Base-by-base conservation (phyloP, 257 asterid genomes). In the Handroanthus guayacan region DNA sequence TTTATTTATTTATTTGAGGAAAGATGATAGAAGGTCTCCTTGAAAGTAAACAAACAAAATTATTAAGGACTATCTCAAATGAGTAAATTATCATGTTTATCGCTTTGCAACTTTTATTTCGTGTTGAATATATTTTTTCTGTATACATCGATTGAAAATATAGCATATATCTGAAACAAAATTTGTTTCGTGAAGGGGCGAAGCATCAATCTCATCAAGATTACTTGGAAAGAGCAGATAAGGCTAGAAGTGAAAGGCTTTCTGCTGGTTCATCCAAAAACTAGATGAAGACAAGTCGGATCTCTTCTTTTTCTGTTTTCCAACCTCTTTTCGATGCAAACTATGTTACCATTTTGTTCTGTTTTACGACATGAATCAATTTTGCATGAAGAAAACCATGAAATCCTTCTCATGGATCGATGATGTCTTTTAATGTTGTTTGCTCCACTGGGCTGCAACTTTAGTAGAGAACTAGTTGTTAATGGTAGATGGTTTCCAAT, bases 181-280 rank as follows among this genome's bases (percentile, higher is more conserved):
- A 1, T 72, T 52, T 55, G 44, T 18, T 50, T 31, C 56, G 52
- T 70, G 50, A 67, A 89, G 98, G 86, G 37, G 74, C 96, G 34
- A 93, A 85, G 84, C 98, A 91, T 44, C 95, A 75, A 76, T 93
- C 98, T 70, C 98, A 93, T 81, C 98, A 89, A 82, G 95, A 93
- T 85, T 93, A 93, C 86, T 37, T 91, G 93, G 98, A 89, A 71
- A 91, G 69, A 67, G 98, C 98, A 17, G 96, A 93, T 66, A 88
- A 83, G 82, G 98, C 98, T 20, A 82, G 96, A 72, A 86, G 69
- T 14, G 91, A 74, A 17, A 81, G 97, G 64, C 96, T 91, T 36
- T 87, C 96, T 9, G 76, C 91, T 68, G 87, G 89, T 79, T 85
- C 88, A 44, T 51, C 92, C 10, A 20, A 69, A 25, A 6, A 57